Evolutionary conservation across 768 basidiomycete genomes (phyloP), one percentile per base, ranked within the genome.

Genomic region (Pseudohyphozyma bogoriensis): DNA sequence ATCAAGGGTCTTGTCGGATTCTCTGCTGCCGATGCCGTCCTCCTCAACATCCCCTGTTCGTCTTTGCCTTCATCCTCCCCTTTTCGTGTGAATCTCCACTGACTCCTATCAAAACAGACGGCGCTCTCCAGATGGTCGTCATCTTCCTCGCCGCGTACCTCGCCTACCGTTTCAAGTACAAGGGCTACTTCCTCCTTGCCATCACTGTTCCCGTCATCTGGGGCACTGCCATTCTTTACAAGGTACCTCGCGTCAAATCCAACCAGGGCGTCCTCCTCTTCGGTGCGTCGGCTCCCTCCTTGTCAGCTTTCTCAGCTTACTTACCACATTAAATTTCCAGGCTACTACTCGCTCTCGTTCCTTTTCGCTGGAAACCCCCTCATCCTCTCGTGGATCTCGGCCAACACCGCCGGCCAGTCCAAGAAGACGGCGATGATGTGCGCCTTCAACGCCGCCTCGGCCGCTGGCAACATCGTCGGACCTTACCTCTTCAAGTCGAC

Each of bases 191-290:
- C 49, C 52, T 72, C 24, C 62, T 62, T 22, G 44, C 26, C 32
- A 62, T 68, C 62, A 56, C 62, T 32, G 35, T 71, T 12, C 66
- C 69, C 35, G 65, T 71, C 26, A 54, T 73, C 51, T 52, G 67
- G 29, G 73, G 72, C 29, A 55, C 59, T 18, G 71, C 61, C 12
- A 58, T 72, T 28, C 69, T 72, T 26, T 73, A 69, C 55, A 66
- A 55, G 22, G 62, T 69, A 20, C 57, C 53, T 6, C 61, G 49
- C 53, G n/a, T 36, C 29, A 28, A 39, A 22, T 26, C 55, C 26
- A 63, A 70, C 56, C 59, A 68, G 22, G 66, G 65, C 11, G 55
- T 66, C 22, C 67, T 73, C 39, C 67, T 74, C 24, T 51, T 69
- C 50, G 74, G n/a, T n/a, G n/a, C n/a, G n/a, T n/a, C n/a, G n/a